phyloP scores from a whole-genome alignment of 163 green algal species.

The Prototheca cutis region DNA sequence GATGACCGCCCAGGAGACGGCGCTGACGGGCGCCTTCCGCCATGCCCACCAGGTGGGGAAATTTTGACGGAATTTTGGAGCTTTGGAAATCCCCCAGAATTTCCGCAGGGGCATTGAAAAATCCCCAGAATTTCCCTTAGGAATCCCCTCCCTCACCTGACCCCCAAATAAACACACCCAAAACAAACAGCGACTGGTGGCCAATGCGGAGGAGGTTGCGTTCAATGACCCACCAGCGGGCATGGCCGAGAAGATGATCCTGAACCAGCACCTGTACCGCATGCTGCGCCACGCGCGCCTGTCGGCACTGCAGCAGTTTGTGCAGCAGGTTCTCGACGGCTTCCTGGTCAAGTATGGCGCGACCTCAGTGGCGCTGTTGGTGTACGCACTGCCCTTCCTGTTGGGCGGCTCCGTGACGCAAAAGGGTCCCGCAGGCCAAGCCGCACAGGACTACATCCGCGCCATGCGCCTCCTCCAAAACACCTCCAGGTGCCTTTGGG shows the following conservation, averaged over 20 bases:
- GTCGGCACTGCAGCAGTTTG: constrained; percentile 70
- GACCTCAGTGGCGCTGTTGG: constrained; percentile 60
- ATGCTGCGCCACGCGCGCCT: constrained; percentile 69
- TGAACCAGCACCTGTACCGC: constrained; percentile 81
- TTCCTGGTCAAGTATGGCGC: constrained; percentile 75
- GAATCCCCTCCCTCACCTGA: too few relatives aligned
- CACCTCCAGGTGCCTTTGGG: constrained; percentile 53
- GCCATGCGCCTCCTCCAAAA: constrained; percentile 85
- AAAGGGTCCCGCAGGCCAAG: constrained; percentile 3
- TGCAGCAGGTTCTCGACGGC: constrained; percentile 80
- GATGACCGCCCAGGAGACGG: constrained; percentile 70
- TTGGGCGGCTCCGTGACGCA: not conserved
- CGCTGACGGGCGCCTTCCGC: constrained; percentile 50
- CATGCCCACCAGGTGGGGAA: constrained; percentile 33
- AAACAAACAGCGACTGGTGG: constrained; percentile 60
- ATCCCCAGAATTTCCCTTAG: too few relatives aligned
- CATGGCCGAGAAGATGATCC: constrained; percentile 73
- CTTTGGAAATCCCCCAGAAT: too few relatives aligned
- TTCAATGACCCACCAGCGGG: constrained; percentile 86
- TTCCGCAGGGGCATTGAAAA: too few relatives aligned
- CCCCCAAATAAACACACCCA: not conserved
- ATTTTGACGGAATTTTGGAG: too few relatives aligned
- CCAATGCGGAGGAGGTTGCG: constrained; percentile 77
- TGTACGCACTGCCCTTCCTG: constrained; percentile 61
- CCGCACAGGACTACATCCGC: constrained; percentile 76